These are phyloP conservation scores for Ceratocystis smalleyi DNA, from an alignment of 2,329 filamentous ascomycete species.

Conservation along the genomic window DNA sequence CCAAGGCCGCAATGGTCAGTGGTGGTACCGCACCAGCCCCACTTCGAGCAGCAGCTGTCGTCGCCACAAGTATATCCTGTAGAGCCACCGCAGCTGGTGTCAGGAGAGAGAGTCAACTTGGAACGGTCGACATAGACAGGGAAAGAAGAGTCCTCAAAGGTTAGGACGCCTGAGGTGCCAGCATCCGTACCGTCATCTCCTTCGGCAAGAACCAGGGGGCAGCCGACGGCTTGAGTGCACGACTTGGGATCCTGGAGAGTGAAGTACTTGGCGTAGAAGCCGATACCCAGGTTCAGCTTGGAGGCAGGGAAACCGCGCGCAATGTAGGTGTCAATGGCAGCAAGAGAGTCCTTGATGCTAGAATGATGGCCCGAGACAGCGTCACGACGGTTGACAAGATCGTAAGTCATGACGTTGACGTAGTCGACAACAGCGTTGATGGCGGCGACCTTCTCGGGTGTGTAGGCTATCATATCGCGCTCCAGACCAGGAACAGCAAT, in stretches of 20 bases:
- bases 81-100: background rate
- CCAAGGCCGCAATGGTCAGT: background rate
- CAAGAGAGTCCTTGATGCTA: slow-evolving; percentile 39
- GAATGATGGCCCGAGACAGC: slow-evolving; percentile 48
- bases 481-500: slow-evolving; percentile 51
- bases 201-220: slow-evolving; percentile 37
- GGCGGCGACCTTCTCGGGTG: slow-evolving; percentile 37
- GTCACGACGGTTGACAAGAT: slow-evolving; percentile 55
- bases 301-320: slow-evolving; percentile 33
- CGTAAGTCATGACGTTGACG: slow-evolving; percentile 55
- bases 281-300: slow-evolving; percentile 47
- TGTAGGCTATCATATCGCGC: slow-evolving; percentile 54
- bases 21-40: slow-evolving; percentile 19
- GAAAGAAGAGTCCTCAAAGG: background rate
- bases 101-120: background rate
- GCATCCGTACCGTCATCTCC: slow-evolving; percentile 24
- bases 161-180: background rate
- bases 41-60: slow-evolving; percentile 38
- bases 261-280: slow-evolving; percentile 55
- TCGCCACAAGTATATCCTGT: slow-evolving; percentile 27
- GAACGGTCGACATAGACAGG: background rate
- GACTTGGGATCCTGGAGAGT: slow-evolving; percentile 29
- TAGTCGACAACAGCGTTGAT: slow-evolving; percentile 49
- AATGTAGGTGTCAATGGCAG: slow-evolving; percentile 44
- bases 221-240: slow-evolving; percentile 33